phyloP scores from a whole-genome alignment of 768 basidiomycete species.

The Podaxis mareebaensis region DNA sequence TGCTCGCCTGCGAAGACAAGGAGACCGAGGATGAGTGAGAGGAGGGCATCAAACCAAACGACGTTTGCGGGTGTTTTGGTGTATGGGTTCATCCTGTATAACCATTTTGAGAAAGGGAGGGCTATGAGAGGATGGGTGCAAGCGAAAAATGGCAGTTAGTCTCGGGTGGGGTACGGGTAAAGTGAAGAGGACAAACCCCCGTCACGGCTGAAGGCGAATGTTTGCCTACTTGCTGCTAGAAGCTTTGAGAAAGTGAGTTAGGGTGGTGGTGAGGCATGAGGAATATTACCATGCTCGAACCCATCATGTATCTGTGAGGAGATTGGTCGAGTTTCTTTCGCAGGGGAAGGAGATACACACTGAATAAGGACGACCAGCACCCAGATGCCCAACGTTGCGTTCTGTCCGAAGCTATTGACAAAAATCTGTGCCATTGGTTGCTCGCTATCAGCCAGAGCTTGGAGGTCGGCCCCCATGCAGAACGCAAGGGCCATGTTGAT shows the following conservation, averaged over 20 bases:
- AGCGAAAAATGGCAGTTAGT: not conserved
- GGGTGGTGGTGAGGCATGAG: not conserved
- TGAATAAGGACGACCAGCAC: conserved; percentile 40
- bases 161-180: not conserved
- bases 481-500: conserved; percentile 66
- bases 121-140: conserved; percentile 27
- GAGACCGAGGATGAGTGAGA: conserved; percentile 52
- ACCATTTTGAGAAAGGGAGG: conserved; percentile 60
- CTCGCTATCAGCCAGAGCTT: conserved; percentile 41
- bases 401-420: conserved; percentile 43
- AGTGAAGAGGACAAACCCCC: conserved; percentile 34
- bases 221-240: conserved; percentile 48
- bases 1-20: conserved; percentile 60
- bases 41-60: conserved; percentile 51
- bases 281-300: conserved; percentile 49
- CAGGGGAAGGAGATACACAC: conserved; percentile 23
- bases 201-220: conserved; percentile 72
- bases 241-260: conserved; percentile 21
- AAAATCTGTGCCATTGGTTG: conserved; percentile 69
- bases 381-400: conserved; percentile 38
- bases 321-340: not conserved
- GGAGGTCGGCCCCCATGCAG: conserved; percentile 56
- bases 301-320: conserved; percentile 52
- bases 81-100: conserved; percentile 57
- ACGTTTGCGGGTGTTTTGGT: conserved; percentile 62